These are phyloP conservation scores for Fusarium scirpi DNA, from an alignment of 2,329 filamentous ascomycete species.

Conservation along the genomic window DNA sequence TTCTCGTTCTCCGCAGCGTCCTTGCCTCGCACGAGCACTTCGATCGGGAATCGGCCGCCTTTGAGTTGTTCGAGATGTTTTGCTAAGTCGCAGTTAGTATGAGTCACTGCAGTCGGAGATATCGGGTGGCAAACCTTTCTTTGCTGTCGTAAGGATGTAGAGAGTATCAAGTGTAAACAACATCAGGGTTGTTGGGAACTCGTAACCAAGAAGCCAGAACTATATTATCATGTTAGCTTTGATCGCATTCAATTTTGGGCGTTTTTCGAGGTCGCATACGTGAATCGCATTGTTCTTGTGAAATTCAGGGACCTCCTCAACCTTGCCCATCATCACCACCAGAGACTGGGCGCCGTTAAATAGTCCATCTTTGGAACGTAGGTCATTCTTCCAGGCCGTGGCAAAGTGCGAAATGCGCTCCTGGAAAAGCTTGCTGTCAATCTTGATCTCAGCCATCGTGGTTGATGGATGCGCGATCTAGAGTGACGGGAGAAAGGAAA, in stretches of 20 bases:
- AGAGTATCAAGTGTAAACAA: constrained; percentile 89
- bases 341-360: constrained; percentile 91
- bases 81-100: constrained; percentile 66
- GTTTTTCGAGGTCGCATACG: constrained; percentile 65
- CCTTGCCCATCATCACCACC: constrained; percentile 93
- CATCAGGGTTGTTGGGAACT: constrained; percentile 96
- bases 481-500: constrained; percentile 42
- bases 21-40: constrained; percentile 92
- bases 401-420: constrained; percentile 90
- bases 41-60: constrained; percentile 90
- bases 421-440: constrained; percentile 94
- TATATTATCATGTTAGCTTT: constrained; percentile 55
- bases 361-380: constrained; percentile 84
- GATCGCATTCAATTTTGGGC: not conserved
- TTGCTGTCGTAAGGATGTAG: constrained; percentile 94
- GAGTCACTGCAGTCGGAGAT: constrained; percentile 5
- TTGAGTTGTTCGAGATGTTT: constrained; percentile 94
- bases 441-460: constrained; percentile 85
- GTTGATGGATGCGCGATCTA: constrained; percentile 51
- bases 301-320: constrained; percentile 86
- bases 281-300: constrained; percentile 98
- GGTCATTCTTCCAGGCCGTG: constrained; percentile 95
- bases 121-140: constrained; percentile 80
- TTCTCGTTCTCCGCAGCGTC: constrained; percentile 92
- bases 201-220: constrained; percentile 99